Conservation (phyloP, 129 eudicot species). For the Tagetes erecta region DNA sequence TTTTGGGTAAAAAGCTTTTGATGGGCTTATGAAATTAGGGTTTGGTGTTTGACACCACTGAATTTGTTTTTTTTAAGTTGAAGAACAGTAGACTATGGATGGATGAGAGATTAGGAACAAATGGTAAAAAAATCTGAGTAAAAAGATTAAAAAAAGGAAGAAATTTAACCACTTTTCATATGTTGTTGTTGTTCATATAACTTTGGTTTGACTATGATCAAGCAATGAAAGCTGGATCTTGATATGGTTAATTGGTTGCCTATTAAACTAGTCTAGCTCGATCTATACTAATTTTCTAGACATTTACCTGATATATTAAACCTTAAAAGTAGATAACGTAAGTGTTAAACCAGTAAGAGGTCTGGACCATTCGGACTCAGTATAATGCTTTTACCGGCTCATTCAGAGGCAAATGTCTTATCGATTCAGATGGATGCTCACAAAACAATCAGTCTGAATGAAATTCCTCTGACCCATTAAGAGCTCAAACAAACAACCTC, state of each 20-base stretch:
- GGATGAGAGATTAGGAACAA: not conserved
- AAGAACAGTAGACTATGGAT: conserved; percentile 6
- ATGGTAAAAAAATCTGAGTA: conserved; percentile 5
- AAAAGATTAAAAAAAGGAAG: not conserved
- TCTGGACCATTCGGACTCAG: too few relatives aligned
- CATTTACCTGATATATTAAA: not conserved
- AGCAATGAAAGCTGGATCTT: conserved; percentile 28
- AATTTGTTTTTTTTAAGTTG: conserved; percentile 6
- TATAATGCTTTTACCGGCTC: too few relatives aligned
- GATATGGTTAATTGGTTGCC: conserved; percentile 3
- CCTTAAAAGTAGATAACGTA: not conserved
- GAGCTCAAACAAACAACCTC: too few relatives aligned
- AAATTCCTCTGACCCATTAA: too few relatives aligned
- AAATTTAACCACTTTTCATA: not conserved
- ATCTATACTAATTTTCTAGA: too few relatives aligned
- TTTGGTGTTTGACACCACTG: not conserved
- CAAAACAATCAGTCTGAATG: too few relatives aligned
- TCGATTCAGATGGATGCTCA: too few relatives aligned
- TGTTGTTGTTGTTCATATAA: conserved; percentile 6
- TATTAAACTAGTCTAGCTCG: not conserved
- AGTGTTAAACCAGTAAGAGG: not conserved
- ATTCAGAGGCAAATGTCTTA: too few relatives aligned
- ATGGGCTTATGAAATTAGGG: conserved; percentile 13
- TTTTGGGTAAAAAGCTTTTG: conserved; percentile 31
- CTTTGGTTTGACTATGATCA: conserved; percentile 8